These are phyloP conservation scores for Pistacia integerrima DNA, from an alignment of 345 rosid genomes.

Conservation along the genomic window DNA sequence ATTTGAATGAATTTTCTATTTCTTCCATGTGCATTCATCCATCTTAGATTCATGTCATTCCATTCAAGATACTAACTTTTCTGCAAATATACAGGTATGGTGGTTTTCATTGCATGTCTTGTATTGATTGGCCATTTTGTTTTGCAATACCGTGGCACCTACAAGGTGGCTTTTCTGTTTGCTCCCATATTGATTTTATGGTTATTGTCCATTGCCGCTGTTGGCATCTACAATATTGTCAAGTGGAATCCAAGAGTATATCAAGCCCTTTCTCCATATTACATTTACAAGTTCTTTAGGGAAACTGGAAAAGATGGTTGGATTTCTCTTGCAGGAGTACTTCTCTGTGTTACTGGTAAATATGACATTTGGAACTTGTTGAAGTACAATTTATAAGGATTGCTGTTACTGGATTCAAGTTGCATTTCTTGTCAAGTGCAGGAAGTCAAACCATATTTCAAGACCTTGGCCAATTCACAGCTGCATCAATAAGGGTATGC, in stretches of 20 bases:
- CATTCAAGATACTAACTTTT: conserved; percentile 26
- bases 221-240: conserved; percentile 74
- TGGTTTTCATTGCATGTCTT: conserved; percentile 62
- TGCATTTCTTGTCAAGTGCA: conserved; percentile 40
- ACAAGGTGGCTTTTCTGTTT: conserved; percentile 70
- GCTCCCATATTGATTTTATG: conserved; percentile 79
- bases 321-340: conserved; percentile 81
- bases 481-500: conserved; percentile 77
- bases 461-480: conserved; percentile 74
- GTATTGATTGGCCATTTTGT: conserved; percentile 85
- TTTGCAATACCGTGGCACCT: conserved; percentile 84
- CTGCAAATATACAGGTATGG: conserved; percentile 52
- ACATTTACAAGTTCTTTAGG: conserved; percentile 64
- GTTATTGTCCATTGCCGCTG: conserved; percentile 63
- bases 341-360: conserved; percentile 82
- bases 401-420: conserved; percentile 21
- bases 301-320: conserved; percentile 80
- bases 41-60: not conserved
- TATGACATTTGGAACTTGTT: conserved; percentile 13
- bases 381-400: conserved; percentile 11
- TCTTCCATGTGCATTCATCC: conserved; percentile 4
- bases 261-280: conserved; percentile 82
- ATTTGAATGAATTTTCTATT: conserved; percentile 4
- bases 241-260: conserved; percentile 81
- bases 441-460: conserved; percentile 88